phyloP scores from a whole-genome alignment of 2,329 filamentous ascomycete genomes.

The Dactylellina cionopaga region DNA sequence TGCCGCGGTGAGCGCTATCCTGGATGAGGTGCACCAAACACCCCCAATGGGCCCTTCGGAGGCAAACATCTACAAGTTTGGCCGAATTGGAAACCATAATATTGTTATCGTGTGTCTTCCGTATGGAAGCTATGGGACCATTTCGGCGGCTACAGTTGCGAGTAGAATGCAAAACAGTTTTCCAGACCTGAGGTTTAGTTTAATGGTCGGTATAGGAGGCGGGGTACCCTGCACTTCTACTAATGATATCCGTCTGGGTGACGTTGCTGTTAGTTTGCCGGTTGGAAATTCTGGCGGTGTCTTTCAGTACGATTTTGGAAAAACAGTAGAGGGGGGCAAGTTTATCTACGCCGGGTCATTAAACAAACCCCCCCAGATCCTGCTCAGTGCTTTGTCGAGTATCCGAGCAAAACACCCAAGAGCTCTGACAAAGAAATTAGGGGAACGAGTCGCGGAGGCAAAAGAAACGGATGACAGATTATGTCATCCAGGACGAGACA shows the following conservation, averaged over 20 bases:
- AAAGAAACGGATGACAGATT: neutral
- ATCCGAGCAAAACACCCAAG: neutral
- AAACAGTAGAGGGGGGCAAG: neutral
- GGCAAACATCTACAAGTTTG: constrained; percentile 55
- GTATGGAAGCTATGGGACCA: constrained; percentile 47
- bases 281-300: neutral
- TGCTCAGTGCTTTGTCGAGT: neutral
- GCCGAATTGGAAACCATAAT: constrained; percentile 37
- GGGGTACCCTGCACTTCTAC: neutral
- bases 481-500: neutral
- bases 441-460: neutral
- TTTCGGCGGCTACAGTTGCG: constrained; percentile 51
- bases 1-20: constrained; percentile 57
- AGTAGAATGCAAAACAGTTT: constrained; percentile 41
- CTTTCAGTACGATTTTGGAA: constrained; percentile 10
- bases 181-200: neutral
- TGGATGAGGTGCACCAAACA: constrained; percentile 57
- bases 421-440: neutral
- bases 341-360: neutral
- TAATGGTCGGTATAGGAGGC: constrained; percentile 20
- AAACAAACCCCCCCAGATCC: neutral
- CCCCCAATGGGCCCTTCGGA: constrained; percentile 38
- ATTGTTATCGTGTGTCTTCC: too few species aligned
- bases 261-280: constrained; percentile 1
- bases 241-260: constrained; percentile 3